Evolutionary conservation across 331 rosid genomes (phyloP).

Genomic region (Acacia pycnantha): DNA sequence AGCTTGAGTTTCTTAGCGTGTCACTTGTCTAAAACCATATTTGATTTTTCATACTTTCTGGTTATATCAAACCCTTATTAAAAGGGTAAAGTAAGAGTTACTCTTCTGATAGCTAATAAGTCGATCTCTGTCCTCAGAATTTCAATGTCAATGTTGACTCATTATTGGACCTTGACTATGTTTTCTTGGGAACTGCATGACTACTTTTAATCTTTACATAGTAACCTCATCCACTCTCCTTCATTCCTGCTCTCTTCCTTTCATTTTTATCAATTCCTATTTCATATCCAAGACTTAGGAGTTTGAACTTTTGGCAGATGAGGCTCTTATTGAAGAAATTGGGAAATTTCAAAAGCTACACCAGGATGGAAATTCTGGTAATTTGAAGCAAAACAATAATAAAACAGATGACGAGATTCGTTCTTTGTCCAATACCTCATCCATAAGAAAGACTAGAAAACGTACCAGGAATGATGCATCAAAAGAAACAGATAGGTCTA

Average conservation of each 20-base stretch:
- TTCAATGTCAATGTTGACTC: conserved; percentile 16
- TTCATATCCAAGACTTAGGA: conserved; percentile 25
- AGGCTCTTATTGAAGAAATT: conserved; percentile 63
- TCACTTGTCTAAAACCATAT: conserved; percentile 7
- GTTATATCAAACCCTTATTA: neutral
- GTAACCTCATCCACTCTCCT: conserved; percentile 3
- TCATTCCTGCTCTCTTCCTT: neutral
- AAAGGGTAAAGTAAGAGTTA: conserved; percentile 1
- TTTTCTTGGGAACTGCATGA: conserved; percentile 16
- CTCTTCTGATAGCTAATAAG: conserved; percentile 12
- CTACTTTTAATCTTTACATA: neutral
- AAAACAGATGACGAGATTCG: conserved; percentile 31
- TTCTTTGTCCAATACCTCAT: conserved; percentile 32
- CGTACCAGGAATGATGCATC: conserved; percentile 42
- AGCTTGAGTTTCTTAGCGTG: neutral
- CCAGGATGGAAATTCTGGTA: conserved; percentile 38
- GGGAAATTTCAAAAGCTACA: conserved; percentile 51
- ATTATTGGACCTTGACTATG: conserved; percentile 9
- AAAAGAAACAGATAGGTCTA: conserved; percentile 31
- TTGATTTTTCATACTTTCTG: neutral
- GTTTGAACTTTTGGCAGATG: conserved; percentile 52
- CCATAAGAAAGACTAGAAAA: conserved; percentile 46
- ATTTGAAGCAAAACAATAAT: conserved; percentile 29
- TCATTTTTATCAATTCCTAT: conserved; percentile 23
- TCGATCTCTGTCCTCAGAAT: conserved; percentile 7